Evolutionary conservation across 148 eudicot species (phyloP).

Genomic region (Diospyros lotus): DNA sequence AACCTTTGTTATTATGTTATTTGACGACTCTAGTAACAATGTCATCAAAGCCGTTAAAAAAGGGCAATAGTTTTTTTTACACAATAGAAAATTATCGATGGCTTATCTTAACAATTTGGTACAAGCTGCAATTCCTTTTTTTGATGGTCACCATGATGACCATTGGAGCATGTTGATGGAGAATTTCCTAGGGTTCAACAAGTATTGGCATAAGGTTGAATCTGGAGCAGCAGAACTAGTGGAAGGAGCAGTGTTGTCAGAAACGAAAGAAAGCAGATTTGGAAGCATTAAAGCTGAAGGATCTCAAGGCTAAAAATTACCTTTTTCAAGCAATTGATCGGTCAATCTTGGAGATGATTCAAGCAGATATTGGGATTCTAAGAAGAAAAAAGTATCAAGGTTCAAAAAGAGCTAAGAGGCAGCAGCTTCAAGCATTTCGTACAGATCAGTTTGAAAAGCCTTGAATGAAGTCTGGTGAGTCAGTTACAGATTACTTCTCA

Average conservation of each 20-base stretch:
- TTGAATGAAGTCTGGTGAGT: slow-evolving; percentile 10
- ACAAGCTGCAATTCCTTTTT: background rate
- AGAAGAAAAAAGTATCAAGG: too few relatives aligned
- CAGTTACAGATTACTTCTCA: slow-evolving; percentile 4
- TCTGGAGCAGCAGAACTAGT: background rate
- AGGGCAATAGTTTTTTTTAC: too few relatives aligned
- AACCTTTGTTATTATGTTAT: too few relatives aligned
- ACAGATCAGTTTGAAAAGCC: slow-evolving; percentile 8
- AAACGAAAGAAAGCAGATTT: background rate
- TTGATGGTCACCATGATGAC: background rate
- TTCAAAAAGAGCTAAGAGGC: too few relatives aligned
- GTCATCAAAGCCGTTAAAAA: too few relatives aligned
- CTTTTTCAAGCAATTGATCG: too few relatives aligned
- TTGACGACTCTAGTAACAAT: too few relatives aligned
- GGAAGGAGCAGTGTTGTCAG: background rate
- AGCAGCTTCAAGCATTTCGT: background rate
- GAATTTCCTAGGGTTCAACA: background rate
- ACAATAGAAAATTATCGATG: too few relatives aligned
- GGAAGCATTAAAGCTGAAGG: background rate
- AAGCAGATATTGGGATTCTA: too few relatives aligned
- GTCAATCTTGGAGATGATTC: too few relatives aligned
- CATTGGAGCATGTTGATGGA: background rate
- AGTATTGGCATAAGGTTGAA: background rate
- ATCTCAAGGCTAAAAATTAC: too few relatives aligned
- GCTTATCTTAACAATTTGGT: background rate